Evolutionary conservation across 768 basidiomycete species (phyloP).

Genomic region (Mrakia frigida): DNA sequence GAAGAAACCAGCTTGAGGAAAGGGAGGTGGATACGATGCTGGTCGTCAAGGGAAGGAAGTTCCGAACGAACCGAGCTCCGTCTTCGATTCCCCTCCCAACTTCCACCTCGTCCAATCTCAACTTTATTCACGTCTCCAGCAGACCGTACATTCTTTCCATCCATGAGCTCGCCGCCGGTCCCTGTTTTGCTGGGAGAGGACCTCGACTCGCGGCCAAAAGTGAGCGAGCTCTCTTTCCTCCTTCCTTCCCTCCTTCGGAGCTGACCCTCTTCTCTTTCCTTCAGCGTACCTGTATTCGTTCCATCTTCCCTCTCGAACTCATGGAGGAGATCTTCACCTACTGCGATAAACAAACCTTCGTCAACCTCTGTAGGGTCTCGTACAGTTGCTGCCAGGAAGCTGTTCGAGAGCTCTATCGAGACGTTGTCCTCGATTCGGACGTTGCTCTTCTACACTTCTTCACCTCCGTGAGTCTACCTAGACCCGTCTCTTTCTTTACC

Average conservation of each 20-base stretch:
- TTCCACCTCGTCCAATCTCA: no score
- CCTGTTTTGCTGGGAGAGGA: no score
- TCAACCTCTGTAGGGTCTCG: neutral
- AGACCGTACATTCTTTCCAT: no score
- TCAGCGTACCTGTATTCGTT: neutral
- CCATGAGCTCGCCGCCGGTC: neutral
- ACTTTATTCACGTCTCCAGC: no score
- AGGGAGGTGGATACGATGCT: no score
- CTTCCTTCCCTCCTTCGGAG: neutral
- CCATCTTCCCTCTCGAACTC: neutral
- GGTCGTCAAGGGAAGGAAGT: no score
- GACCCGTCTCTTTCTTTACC: neutral
- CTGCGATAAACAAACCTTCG: neutral
- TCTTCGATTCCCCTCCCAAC: no score
- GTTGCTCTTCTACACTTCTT: neutral
- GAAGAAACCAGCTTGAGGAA: no score
- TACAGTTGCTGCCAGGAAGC: neutral
- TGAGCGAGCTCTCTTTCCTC: neutral
- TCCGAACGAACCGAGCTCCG: no score
- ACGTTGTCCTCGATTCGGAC: neutral
- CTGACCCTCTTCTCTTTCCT: neutral
- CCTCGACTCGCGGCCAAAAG: neutral
- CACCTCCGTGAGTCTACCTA: neutral
- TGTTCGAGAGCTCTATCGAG: neutral
- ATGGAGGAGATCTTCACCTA: neutral